Percentiles rank a stretch among this genome's conserved stretches.
Evolutionary conservation across 2,329 filamentous ascomycete species (phyloP).

Genomic region (Bipolaris zeicola): DNA sequence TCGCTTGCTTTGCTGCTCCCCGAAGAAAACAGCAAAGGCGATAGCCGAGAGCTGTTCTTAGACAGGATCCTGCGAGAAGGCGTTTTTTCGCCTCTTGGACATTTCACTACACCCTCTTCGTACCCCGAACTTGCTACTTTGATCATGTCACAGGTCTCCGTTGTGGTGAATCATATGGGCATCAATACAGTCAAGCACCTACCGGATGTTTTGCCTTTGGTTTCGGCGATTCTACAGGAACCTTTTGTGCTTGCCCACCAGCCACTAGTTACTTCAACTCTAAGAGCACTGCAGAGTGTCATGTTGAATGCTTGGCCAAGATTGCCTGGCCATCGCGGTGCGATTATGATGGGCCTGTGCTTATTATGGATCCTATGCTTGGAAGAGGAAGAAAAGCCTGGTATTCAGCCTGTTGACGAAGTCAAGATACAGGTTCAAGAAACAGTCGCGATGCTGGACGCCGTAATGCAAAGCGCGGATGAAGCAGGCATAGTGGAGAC

Average conservation of each 20-base stretch:
- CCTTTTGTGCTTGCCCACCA: constrained; percentile 67
- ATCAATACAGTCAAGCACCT: constrained; percentile 71
- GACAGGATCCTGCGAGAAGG: constrained; percentile 53
- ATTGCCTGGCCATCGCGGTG: constrained; percentile 65
- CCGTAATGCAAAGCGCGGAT: constrained; percentile 26
- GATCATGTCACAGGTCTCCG: constrained; percentile 59
- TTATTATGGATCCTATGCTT: constrained; percentile 44
- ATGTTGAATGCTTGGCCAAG: constrained; percentile 73
- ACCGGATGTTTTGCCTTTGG: constrained; percentile 70
- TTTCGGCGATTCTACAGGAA: constrained; percentile 69
- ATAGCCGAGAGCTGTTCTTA: constrained; percentile 43
- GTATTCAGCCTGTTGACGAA: constrained; percentile 18
- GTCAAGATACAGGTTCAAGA: constrained; percentile 30
- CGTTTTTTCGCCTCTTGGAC: constrained; percentile 55
- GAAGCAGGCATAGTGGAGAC: constrained; percentile 5
- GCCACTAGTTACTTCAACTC: constrained; percentile 59
- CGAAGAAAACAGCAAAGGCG: constrained; percentile 12
- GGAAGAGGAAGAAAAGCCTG: constrained; percentile 26
- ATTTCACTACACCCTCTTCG: constrained; percentile 58
- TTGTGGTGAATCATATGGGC: constrained; percentile 62
- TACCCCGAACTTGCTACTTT: constrained; percentile 63
- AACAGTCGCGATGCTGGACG: constrained; percentile 35
- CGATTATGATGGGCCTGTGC: constrained; percentile 65
- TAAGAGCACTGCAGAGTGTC: constrained; percentile 61
- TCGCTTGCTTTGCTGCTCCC: constrained; percentile 51